These are phyloP conservation scores for Neurospora sp. DNA, from an alignment of 495 filamentous ascomycete genomes.

Conservation along the genomic window DNA sequence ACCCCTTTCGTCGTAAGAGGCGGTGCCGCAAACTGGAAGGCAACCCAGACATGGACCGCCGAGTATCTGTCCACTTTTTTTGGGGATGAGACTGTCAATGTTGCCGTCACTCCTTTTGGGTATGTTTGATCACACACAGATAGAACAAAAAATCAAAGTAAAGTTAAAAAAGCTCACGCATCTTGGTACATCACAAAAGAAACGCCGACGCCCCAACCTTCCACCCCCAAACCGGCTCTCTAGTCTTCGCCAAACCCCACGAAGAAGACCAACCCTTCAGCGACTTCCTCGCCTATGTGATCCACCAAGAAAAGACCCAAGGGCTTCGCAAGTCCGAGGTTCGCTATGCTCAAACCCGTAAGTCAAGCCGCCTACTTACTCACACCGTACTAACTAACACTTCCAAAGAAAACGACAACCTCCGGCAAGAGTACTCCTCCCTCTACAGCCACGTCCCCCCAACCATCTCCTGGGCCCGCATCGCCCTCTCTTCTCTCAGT, in stretches of 20 bases:
- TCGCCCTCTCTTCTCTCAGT: slow-evolving; percentile 37
- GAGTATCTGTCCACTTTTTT: slow-evolving; percentile 43
- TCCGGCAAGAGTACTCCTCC: slow-evolving; percentile 52
- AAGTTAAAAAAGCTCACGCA: neutral
- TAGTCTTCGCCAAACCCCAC: slow-evolving; percentile 46
- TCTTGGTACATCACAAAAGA: slow-evolving; percentile 20
- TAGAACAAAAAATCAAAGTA: neutral
- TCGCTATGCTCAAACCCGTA: slow-evolving; percentile 47
- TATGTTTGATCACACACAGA: slow-evolving; percentile 20
- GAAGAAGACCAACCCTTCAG: slow-evolving; percentile 42
- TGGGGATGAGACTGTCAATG: slow-evolving; percentile 44
- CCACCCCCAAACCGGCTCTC: slow-evolving; percentile 14
- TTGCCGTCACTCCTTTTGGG: slow-evolving; percentile 62
- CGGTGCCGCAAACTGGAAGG: slow-evolving; percentile 48
- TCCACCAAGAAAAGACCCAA: slow-evolving; percentile 23
- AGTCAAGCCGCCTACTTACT: neutral
- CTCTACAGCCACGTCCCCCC: slow-evolving; percentile 46
- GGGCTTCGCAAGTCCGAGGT: slow-evolving; percentile 20
- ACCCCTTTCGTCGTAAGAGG: slow-evolving; percentile 58
- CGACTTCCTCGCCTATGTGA: slow-evolving; percentile 37
- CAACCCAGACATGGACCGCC: slow-evolving; percentile 48
- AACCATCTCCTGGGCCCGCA: slow-evolving; percentile 54
- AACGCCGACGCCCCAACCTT: slow-evolving; percentile 51
- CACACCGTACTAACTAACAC: too few species aligned
- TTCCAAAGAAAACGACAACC: slow-evolving; percentile 55